Conservation (phyloP, 345 rosid species). For the Euclidium syriacum region DNA sequence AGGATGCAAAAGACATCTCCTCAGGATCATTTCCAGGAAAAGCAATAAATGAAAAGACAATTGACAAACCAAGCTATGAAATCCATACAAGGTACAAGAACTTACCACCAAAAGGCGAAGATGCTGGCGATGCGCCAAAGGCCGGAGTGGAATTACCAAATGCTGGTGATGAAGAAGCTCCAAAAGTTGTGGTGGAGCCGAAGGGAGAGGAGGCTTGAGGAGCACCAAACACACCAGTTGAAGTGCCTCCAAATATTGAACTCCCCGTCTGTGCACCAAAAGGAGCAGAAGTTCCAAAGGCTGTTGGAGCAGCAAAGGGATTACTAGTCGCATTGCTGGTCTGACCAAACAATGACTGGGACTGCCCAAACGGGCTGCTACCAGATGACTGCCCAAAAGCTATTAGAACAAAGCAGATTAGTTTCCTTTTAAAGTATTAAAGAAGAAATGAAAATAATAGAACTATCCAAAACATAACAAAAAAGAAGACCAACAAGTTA, state of each 20-base stretch:
- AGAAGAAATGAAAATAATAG: neutral
- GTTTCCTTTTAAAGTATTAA: neutral
- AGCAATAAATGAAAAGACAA: neutral
- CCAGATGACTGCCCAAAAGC: slow-evolving; percentile 82
- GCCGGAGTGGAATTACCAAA: slow-evolving; percentile 67
- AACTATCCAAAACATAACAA: neutral
- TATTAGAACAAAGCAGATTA: slow-evolving; percentile 27
- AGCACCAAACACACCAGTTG: slow-evolving; percentile 87
- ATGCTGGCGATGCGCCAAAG: slow-evolving; percentile 68
- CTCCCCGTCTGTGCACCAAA: slow-evolving; percentile 79
- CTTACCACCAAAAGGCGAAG: slow-evolving; percentile 83
- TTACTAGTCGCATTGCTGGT: slow-evolving; percentile 54
- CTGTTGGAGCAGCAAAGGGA: slow-evolving; percentile 70
- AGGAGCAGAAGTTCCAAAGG: slow-evolving; percentile 68
- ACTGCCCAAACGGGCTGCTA: slow-evolving; percentile 73
- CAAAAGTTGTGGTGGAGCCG: slow-evolving; percentile 61
- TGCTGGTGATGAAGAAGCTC: slow-evolving; percentile 68
- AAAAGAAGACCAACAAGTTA: neutral
- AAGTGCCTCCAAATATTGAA: slow-evolving; percentile 80
- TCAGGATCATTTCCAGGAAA: neutral
- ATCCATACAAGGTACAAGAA: neutral
- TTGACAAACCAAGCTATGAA: neutral
- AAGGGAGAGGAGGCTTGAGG: slow-evolving; percentile 69
- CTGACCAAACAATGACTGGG: slow-evolving; percentile 77
- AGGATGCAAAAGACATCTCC: neutral